Percentiles rank a stretch among this genome's conserved stretches.
phyloP scores from a whole-genome alignment of 805 yeast genomes.

The Saccharomycopsis malanga region DNA sequence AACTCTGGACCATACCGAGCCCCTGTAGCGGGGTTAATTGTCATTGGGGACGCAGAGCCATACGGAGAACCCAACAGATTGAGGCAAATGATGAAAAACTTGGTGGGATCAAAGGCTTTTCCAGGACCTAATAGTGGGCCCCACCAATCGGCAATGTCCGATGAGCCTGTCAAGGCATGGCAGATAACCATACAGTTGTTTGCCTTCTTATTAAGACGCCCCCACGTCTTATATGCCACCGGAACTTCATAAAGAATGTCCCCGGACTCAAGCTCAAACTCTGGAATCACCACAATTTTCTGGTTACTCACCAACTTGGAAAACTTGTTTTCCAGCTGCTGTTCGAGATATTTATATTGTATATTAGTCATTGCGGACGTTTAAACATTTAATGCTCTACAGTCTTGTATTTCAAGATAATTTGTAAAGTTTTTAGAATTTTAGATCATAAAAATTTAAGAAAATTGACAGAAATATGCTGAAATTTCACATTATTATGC shows the following conservation, averaged over 20 bases:
- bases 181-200: constrained; percentile 85
- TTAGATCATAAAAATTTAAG: too few species aligned
- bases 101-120: constrained; percentile 84
- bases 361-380: constrained; percentile 1
- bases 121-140: constrained; percentile 86
- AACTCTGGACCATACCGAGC: constrained; percentile 87
- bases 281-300: constrained; percentile 69
- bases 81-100: constrained; percentile 79
- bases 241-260: constrained; percentile 68
- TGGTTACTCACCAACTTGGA: constrained; percentile 68
- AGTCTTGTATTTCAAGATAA: too few species aligned
- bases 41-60: constrained; percentile 89
- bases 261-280: constrained; percentile 73
- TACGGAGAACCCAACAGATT: constrained; percentile 96
- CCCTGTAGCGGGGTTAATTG: constrained; percentile 70
- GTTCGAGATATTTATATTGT: constrained; percentile 26
- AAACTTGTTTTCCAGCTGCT: constrained; percentile 59
- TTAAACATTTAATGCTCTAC: too few species aligned
- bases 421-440: too few species aligned
- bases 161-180: constrained; percentile 93
- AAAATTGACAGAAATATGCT: too few species aligned
- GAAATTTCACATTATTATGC: too few species aligned
- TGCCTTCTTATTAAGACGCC: constrained; percentile 58
- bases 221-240: constrained; percentile 96
- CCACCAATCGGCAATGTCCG: constrained; percentile 99